Percentiles rank a stretch among this genome's conserved stretches.
Conservation (phyloP, 2,329 filamentous ascomycete species). For the Calonectria pauciramosa region DNA sequence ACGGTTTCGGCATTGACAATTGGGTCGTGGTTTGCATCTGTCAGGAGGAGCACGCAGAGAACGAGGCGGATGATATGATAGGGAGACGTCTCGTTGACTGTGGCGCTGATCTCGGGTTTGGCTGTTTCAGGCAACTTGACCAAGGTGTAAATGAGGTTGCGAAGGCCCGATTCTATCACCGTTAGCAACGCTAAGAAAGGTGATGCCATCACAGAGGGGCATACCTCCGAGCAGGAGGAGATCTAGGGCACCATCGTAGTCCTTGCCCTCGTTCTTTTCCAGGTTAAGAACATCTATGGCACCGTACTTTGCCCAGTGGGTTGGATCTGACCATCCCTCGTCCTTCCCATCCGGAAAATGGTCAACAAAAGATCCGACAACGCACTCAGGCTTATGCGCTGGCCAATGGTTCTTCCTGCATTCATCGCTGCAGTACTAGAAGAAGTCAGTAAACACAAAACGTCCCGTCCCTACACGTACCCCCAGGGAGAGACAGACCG, state of each 20-base stretch:
- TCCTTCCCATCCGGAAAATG: background rate
- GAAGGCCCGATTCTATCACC: conserved; percentile 35
- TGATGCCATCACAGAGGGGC: background rate
- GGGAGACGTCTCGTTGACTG: conserved; percentile 20
- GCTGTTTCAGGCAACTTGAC: conserved; percentile 37
- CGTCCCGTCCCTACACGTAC: too few relatives aligned
- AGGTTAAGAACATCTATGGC: conserved; percentile 46
- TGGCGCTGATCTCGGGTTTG: conserved; percentile 25
- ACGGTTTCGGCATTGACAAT: conserved; percentile 38
- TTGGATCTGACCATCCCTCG: background rate
- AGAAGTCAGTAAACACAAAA: conserved; percentile 13
- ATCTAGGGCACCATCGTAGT: conserved; percentile 35
- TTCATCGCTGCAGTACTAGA: conserved; percentile 41
- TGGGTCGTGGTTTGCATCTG: conserved; percentile 22
- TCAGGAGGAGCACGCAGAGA: conserved; percentile 31
- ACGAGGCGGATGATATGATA: conserved; percentile 22
- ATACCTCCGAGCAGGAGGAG: conserved; percentile 43
- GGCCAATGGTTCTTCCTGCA: conserved; percentile 33
- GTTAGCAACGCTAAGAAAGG: conserved; percentile 1
- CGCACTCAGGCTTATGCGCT: conserved; percentile 26
- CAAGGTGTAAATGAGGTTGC: conserved; percentile 45
- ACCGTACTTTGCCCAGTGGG: conserved; percentile 36
- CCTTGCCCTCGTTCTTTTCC: conserved; percentile 43
- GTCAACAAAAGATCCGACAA: background rate
- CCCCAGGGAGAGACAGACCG: conserved; percentile 27